Percentiles rank a stretch among this genome's conserved stretches.
phyloP scores from a whole-genome alignment of 140 eudicot species.

The Erigeron philadelphicus region DNA sequence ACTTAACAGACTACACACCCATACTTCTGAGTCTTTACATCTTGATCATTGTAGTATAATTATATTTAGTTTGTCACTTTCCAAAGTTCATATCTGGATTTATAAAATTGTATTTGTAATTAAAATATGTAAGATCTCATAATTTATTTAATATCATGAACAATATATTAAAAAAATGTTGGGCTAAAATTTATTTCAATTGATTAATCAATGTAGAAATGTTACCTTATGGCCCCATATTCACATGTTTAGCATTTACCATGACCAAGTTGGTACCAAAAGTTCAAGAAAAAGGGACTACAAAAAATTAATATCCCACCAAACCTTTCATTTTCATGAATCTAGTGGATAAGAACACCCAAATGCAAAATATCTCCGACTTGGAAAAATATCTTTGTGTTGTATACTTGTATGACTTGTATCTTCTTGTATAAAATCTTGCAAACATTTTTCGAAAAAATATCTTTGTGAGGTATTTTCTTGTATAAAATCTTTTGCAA shows the following conservation, averaged over 20 bases:
- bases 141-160: too few species aligned
- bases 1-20: too few species aligned
- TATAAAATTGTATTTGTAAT: too few species aligned
- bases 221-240: constrained; percentile 27
- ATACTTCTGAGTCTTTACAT: too few species aligned
- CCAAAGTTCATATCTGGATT: too few species aligned
- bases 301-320: constrained; percentile 14
- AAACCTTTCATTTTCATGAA: constrained; percentile 29
- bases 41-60: too few species aligned
- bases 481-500: constrained; percentile 2
- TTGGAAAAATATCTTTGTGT: constrained; percentile 19
- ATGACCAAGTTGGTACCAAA: constrained; percentile 12
- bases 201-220: constrained; percentile 5
- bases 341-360: constrained; percentile 18
- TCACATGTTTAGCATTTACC: constrained; percentile 26
- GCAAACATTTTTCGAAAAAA: constrained; percentile 16
- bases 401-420: too few species aligned
- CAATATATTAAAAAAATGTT: too few species aligned
- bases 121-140: too few species aligned
- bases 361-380: constrained; percentile 23
- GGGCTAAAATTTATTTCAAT: too few species aligned
- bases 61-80: too few species aligned
- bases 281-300: constrained; percentile 20
- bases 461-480: background rate
- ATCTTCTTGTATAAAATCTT: constrained; percentile 22